phyloP scores from a whole-genome alignment of 2,329 filamentous ascomycete genomes.

The Fusarium marasasianum region DNA sequence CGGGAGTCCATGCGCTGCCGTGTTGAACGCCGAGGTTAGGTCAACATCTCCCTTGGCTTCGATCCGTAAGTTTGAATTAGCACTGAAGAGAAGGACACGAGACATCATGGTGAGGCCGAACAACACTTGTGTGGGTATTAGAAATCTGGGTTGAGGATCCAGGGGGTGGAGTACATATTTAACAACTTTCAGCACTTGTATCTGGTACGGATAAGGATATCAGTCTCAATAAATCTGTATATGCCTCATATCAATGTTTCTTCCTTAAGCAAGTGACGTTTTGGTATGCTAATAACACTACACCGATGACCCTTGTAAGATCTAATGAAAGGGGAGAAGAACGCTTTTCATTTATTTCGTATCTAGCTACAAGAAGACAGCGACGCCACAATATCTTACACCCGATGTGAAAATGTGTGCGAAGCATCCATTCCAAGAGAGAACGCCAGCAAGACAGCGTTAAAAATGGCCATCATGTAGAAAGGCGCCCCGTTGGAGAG shows the following conservation, averaged over 20 bases:
- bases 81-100: not conserved
- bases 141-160: not conserved
- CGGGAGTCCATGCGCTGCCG: not conserved
- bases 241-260: not conserved
- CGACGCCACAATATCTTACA: not conserved
- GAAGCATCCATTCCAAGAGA: constrained; percentile 62
- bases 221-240: not conserved
- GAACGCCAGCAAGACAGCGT: constrained; percentile 73
- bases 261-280: not conserved
- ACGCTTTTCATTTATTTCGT: constrained; percentile 35
- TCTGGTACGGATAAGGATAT: not conserved
- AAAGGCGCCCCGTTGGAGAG: constrained; percentile 82
- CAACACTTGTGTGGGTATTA: not conserved
- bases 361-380: not conserved
- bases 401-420: constrained; percentile 47
- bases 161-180: not conserved
- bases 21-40: not conserved
- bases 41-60: too few relatives aligned
- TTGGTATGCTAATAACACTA: not conserved
- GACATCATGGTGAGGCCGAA: not conserved
- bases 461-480: constrained; percentile 93
- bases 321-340: not conserved
- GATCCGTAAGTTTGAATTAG: not conserved
- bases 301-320: not conserved
- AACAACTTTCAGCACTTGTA: not conserved